Conservation (phyloP, 2,329 filamentous ascomycete species). For the Hymenoscyphus albidus region DNA sequence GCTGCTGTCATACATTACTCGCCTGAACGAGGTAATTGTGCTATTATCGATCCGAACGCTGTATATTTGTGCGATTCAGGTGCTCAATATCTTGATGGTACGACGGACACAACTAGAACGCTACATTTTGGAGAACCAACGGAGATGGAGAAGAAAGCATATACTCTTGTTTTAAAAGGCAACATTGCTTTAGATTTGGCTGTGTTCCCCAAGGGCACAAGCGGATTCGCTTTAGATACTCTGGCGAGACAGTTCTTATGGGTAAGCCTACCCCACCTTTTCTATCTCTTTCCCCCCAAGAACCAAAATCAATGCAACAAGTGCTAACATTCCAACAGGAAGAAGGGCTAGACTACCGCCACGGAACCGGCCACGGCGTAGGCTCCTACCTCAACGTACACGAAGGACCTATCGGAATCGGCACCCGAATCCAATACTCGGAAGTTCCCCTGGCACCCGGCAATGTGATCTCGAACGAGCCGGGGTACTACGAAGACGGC, state of each 20-base stretch:
- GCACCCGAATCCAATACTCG: conserved; percentile 83
- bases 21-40: conserved; percentile 77
- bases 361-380: conserved; percentile 94
- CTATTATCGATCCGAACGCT: conserved; percentile 75
- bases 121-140: conserved; percentile 86
- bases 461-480: conserved; percentile 94
- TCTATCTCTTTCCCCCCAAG: no score
- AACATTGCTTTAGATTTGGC: conserved; percentile 84
- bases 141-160: conserved; percentile 78
- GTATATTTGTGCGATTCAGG: conserved; percentile 97
- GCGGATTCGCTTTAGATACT: conserved; percentile 84
- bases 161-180: conserved; percentile 92
- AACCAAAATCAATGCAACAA: background rate
- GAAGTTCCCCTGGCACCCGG: conserved; percentile 87
- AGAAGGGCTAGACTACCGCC: conserved; percentile 88
- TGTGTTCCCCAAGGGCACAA: conserved; percentile 92
- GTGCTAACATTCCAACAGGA: conserved; percentile 38
- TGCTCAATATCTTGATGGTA: conserved; percentile 93
- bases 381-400: conserved; percentile 96
- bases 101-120: conserved; percentile 91
- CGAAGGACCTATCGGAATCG: conserved; percentile 94
- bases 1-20: conserved; percentile 96
- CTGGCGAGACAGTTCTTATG: conserved; percentile 89
- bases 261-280: conserved; percentile 47
- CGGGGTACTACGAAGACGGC: conserved; percentile 95